Percentiles rank a stretch among this genome's conserved stretches.
Evolutionary conservation across 2,329 filamentous ascomycete species (phyloP).

Genomic region (Colletotrichum euphorbiae): DNA sequence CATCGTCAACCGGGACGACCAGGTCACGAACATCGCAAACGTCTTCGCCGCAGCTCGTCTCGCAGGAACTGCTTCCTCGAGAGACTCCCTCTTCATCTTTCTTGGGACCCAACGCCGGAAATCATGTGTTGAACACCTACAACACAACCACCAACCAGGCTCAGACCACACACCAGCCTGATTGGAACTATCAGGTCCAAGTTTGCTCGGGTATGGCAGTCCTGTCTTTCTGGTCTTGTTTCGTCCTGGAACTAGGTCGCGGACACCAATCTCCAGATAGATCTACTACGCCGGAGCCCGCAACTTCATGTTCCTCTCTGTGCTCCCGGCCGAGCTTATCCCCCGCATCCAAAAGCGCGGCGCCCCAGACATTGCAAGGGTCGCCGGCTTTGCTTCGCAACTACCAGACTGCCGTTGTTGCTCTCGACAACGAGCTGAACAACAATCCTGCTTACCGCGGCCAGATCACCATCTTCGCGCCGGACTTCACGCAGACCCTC

Average conservation of each 20-base stretch:
- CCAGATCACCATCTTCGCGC: constrained; percentile 19
- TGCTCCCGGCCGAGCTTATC: constrained; percentile 17
- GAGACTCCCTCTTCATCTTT: constrained; percentile 23
- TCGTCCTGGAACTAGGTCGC: no score
- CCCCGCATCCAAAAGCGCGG: constrained; percentile 14
- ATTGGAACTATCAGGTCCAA: constrained; percentile 10
- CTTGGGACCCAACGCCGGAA: constrained; percentile 23
- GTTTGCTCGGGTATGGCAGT: constrained; percentile 1
- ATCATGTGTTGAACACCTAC: constrained; percentile 25
- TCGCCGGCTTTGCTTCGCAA: constrained; percentile 12
- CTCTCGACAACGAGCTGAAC: constrained; percentile 16
- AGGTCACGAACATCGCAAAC: constrained; percentile 6
- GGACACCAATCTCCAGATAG: background rate
- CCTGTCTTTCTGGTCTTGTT: no score
- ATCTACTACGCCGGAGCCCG: constrained; percentile 22
- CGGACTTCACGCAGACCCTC: constrained; percentile 21
- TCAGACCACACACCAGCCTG: constrained; percentile 12
- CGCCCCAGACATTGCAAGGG: constrained; percentile 2
- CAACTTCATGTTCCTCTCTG: constrained; percentile 22
- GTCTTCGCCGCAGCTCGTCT: background rate
- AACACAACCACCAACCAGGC: constrained; percentile 25
- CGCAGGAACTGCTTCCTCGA: background rate
- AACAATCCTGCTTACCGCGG: constrained; percentile 14
- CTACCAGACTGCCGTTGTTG: constrained; percentile 9
- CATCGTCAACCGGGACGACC: constrained; percentile 19